These are phyloP conservation scores for Aspergillus flavus DNA, from an alignment of 2,329 filamentous ascomycete genomes.

Conservation along the genomic window DNA sequence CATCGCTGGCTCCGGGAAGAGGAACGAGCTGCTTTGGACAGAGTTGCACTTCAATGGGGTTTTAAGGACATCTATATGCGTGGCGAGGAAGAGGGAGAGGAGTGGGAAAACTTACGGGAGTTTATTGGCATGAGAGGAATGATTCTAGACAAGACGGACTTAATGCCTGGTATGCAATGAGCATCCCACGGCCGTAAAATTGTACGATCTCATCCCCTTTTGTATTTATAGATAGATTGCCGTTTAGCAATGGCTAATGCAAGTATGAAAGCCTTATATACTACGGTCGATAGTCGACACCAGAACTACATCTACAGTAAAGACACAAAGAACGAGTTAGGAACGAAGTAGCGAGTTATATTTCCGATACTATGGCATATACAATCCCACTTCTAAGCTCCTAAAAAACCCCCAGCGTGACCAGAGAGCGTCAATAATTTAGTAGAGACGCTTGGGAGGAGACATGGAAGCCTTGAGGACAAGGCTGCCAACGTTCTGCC, in stretches of 20 bases:
- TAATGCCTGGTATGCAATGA: slow-evolving; percentile 90
- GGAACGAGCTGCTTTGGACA: slow-evolving; percentile 83
- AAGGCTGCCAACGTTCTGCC: slow-evolving; percentile 99
- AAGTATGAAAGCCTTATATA: background rate
- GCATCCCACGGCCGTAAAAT: background rate
- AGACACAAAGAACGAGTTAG: slow-evolving; percentile 12
- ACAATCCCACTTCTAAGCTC: slow-evolving; percentile 29
- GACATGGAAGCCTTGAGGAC: slow-evolving; percentile 99
- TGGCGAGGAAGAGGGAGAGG: slow-evolving; percentile 87
- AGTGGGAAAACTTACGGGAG: slow-evolving; percentile 85
- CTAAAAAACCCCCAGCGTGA: slow-evolving; percentile 28
- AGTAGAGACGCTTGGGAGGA: slow-evolving; percentile 97
- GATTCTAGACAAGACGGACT: slow-evolving; percentile 83
- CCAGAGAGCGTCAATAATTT: slow-evolving; percentile 49
- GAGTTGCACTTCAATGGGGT: slow-evolving; percentile 85
- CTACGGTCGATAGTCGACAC: background rate
- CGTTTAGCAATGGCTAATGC: background rate
- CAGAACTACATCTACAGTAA: background rate
- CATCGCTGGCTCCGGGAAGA: slow-evolving; percentile 88
- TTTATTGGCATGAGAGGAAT: slow-evolving; percentile 82
- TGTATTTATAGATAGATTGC: background rate
- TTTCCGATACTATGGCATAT: slow-evolving; percentile 36
- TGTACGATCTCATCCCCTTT: background rate
- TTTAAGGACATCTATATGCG: slow-evolving; percentile 78
- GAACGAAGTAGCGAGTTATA: slow-evolving; percentile 37